Evolutionary conservation across 2,329 filamentous ascomycete species (phyloP).

Genomic region (Penicillium sp.): DNA sequence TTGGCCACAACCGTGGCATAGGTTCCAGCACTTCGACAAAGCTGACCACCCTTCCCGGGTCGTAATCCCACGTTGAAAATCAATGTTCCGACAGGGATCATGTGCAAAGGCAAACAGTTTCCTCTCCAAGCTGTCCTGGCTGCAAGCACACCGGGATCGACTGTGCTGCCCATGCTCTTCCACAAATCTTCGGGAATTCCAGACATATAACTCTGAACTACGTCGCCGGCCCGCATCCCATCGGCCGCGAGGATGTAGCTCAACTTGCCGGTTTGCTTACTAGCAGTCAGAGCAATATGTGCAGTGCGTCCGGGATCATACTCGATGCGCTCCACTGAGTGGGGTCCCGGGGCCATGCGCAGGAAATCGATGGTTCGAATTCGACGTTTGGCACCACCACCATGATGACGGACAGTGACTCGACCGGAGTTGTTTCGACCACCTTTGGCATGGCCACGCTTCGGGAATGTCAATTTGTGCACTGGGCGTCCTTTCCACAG

Average conservation of each 20-base stretch:
- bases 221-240: constrained; percentile 85
- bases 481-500: constrained; percentile 90
- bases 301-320: constrained; percentile 92
- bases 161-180: constrained; percentile 84
- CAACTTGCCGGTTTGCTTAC: constrained; percentile 69
- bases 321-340: constrained; percentile 89
- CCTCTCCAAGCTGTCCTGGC: constrained; percentile 91
- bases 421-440: constrained; percentile 84
- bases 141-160: constrained; percentile 94
- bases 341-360: constrained; percentile 73
- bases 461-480: constrained; percentile 79
- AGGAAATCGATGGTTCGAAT: constrained; percentile 90
- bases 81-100: constrained; percentile 92
- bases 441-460: constrained; percentile 89
- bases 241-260: constrained; percentile 96
- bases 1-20: constrained; percentile 87
- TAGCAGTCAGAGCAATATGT: constrained; percentile 84
- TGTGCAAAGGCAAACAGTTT: constrained; percentile 91
- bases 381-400: constrained; percentile 86
- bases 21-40: constrained; percentile 93
- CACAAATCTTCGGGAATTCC: constrained; percentile 87
- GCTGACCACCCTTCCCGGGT: constrained; percentile 71
- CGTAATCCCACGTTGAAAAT: constrained; percentile 85
- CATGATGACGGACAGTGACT: constrained; percentile 86
- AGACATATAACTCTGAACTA: constrained; percentile 84